A percentile compares a stretch with the other conserved stretches of the same genome.
phyloP scores from a whole-genome alignment of 2,329 filamentous ascomycete genomes.

The Microdochium nivale region DNA sequence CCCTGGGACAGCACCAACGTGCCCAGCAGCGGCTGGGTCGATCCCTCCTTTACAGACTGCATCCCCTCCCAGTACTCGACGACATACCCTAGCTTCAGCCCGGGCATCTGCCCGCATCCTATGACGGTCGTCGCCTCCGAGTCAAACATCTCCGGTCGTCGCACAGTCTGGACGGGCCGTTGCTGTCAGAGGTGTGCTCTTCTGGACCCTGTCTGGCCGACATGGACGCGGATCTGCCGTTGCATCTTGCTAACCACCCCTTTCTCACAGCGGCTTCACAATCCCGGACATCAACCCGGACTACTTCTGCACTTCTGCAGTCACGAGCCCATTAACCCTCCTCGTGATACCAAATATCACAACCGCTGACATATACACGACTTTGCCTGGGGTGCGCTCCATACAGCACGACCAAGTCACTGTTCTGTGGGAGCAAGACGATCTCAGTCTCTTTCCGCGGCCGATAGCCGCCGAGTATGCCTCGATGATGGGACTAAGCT shows the following conservation, averaged over 20 bases:
- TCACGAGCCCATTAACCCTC: constrained; percentile 18
- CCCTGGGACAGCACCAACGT: constrained; percentile 13
- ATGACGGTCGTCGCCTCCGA: constrained; percentile 14
- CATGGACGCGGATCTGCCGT: no score
- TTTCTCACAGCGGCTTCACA: constrained; percentile 15
- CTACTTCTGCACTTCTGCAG: constrained; percentile 16
- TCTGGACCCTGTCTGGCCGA: not conserved
- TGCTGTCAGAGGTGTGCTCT: constrained; percentile 18
- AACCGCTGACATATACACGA: constrained; percentile 19
- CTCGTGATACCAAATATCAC: constrained; percentile 18
- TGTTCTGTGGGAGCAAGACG: constrained; percentile 16
- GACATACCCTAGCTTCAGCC: constrained; percentile 16
- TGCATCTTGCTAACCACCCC: not conserved
- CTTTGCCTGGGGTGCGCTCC: constrained; percentile 7
- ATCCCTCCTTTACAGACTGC: constrained; percentile 18
- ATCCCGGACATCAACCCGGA: constrained; percentile 8
- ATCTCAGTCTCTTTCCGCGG: constrained; percentile 12
- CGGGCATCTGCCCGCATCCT: constrained; percentile 17
- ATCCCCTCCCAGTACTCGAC: constrained; percentile 16
- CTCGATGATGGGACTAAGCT: constrained; percentile 13
- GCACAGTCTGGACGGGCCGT: constrained; percentile 15
- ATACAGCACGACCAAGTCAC: constrained; percentile 19
- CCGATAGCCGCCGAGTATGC: constrained; percentile 13
- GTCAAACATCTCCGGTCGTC: constrained; percentile 5
- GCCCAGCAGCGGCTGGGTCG: constrained; percentile 20